Evolutionary conservation across 2,329 filamentous ascomycete genomes (phyloP).

Genomic region (Trematosphaeria pertusa): DNA sequence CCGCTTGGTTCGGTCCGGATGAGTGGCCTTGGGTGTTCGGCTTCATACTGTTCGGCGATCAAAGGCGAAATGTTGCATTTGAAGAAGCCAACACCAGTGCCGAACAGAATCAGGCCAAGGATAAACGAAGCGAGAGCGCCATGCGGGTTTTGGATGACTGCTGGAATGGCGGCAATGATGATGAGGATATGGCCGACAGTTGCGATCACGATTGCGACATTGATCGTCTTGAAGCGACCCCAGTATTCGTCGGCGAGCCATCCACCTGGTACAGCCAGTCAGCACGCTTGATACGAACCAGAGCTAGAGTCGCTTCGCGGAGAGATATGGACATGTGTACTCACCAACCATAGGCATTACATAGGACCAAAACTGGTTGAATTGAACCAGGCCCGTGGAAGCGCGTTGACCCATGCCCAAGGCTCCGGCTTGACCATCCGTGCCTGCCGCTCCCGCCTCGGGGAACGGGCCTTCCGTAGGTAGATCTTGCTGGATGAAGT

Average conservation of each 20-base stretch:
- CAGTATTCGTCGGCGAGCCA: slow-evolving; percentile 65
- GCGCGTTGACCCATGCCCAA: slow-evolving; percentile 35
- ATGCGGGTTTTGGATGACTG: slow-evolving; percentile 46
- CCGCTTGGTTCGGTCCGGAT: slow-evolving; percentile 62
- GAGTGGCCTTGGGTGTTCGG: slow-evolving; percentile 56
- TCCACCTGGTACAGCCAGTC: too few species aligned
- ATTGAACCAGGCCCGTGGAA: slow-evolving; percentile 31
- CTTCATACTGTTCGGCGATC: slow-evolving; percentile 72
- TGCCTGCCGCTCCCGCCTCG: slow-evolving; percentile 52
- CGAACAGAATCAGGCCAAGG: slow-evolving; percentile 53
- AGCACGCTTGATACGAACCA: too few species aligned
- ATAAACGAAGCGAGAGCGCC: slow-evolving; percentile 57
- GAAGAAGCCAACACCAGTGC: slow-evolving; percentile 53
- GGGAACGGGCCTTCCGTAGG: slow-evolving; percentile 56
- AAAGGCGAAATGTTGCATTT: slow-evolving; percentile 60
- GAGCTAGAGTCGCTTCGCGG: too few species aligned
- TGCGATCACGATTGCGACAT: slow-evolving; percentile 63
- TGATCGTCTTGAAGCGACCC: slow-evolving; percentile 66
- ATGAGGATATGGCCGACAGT: slow-evolving; percentile 62
- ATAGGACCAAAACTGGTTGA: slow-evolving; percentile 31
- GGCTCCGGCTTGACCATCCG: slow-evolving; percentile 34
- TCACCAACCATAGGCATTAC: slow-evolving; percentile 34
- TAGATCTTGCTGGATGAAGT: slow-evolving; percentile 53
- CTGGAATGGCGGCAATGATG: slow-evolving; percentile 59
- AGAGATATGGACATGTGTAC: too few species aligned